Evolutionary conservation across 2,329 filamentous ascomycete species (phyloP).

Genomic region (Pyricularia pennisetigena): DNA sequence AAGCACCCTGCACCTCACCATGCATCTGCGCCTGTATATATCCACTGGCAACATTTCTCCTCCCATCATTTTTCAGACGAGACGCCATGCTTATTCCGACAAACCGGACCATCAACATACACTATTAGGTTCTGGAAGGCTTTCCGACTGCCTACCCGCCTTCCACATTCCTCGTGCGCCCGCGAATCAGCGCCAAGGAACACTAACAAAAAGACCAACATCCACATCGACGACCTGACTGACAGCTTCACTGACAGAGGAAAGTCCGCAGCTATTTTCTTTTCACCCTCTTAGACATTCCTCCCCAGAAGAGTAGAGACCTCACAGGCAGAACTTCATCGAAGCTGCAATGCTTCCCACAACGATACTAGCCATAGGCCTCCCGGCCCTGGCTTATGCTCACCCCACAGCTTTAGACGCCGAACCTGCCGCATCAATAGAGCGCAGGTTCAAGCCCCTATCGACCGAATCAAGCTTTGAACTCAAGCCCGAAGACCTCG

Average conservation of each 20-base stretch:
- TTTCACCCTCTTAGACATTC: not conserved
- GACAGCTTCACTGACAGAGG: not conserved
- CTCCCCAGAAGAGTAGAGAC: not conserved
- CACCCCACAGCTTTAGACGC: not conserved
- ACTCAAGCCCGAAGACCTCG: conserved; percentile 1
- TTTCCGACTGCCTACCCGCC: not conserved
- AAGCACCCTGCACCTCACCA: not conserved
- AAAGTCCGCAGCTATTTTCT: not conserved
- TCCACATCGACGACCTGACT: not conserved
- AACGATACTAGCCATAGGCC: not conserved
- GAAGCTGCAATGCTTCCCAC: not conserved
- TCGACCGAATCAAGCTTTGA: not conserved
- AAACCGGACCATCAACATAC: not conserved
- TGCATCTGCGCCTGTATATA: not conserved
- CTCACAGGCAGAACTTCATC: not conserved
- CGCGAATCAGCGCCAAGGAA: not conserved
- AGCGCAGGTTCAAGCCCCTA: not conserved
- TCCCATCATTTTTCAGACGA: not conserved
- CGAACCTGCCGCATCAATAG: not conserved
- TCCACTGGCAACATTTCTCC: not conserved
- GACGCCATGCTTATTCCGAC: not conserved
- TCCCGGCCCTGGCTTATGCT: not conserved
- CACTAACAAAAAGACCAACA: not conserved
- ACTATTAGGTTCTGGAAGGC: not conserved
- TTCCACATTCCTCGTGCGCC: not conserved